These are phyloP conservation scores for Backusella tarrabulga DNA, from an alignment of 192 early-diverging fungal species.

Conservation along the genomic window DNA sequence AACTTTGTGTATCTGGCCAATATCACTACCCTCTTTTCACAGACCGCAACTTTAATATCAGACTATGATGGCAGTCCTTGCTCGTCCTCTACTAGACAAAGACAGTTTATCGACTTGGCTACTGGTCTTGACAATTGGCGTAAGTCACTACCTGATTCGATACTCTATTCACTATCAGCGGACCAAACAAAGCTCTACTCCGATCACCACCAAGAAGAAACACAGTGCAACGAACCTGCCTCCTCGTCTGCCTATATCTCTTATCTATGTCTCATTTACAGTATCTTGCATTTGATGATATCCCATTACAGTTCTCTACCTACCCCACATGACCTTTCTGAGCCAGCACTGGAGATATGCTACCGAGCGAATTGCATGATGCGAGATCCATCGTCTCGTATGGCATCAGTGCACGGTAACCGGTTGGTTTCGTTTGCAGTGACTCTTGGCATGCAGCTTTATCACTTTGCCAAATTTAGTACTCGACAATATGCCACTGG, in stretches of 20 bases:
- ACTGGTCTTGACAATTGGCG: constrained; percentile 1
- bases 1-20: constrained; percentile 8
- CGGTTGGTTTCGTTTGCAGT: background rate
- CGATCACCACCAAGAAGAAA: background rate
- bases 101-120: background rate
- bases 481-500: background rate
- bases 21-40: background rate
- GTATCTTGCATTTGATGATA: background rate
- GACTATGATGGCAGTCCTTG: background rate
- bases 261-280: constrained; percentile 9
- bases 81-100: background rate
- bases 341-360: background rate
- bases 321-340: background rate
- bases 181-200: background rate
- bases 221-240: background rate
- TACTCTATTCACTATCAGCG: background rate
- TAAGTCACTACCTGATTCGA: background rate
- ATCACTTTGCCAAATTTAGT: background rate
- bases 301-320: background rate
- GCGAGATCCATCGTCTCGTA: background rate
- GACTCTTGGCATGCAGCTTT: background rate
- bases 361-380: background rate
- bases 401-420: background rate
- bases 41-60: background rate
- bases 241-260: background rate